Conservation (phyloP, 2,329 filamentous ascomycete species). For the Chaetomiaceae sp. region DNA sequence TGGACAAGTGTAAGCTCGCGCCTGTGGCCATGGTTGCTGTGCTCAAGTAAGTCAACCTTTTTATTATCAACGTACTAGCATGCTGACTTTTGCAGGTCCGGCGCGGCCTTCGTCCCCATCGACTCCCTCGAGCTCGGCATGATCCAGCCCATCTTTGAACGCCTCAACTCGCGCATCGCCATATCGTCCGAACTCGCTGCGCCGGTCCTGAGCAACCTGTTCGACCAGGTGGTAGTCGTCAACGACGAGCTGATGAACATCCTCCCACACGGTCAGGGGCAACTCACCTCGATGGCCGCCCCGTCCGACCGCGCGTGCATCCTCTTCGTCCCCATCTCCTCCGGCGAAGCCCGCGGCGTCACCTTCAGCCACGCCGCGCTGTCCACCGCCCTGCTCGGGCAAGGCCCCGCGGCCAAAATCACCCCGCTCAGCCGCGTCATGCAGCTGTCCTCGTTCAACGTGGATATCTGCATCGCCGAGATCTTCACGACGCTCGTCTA, state of each 20-base stretch:
- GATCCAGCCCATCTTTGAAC: constrained; percentile 37
- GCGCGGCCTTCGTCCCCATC: constrained; percentile 45
- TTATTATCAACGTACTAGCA: constrained; percentile 16
- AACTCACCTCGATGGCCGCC: constrained; percentile 24
- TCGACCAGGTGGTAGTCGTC: constrained; percentile 34
- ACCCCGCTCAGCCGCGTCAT: constrained; percentile 48
- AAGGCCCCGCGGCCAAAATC: constrained; percentile 46
- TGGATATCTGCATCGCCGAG: constrained; percentile 49
- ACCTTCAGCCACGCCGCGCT: constrained; percentile 56
- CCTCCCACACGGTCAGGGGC: constrained; percentile 21
- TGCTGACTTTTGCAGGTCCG: constrained; percentile 31
- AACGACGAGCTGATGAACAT: constrained; percentile 18
- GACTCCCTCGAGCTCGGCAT: constrained; percentile 39
- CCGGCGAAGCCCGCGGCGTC: constrained; percentile 52
- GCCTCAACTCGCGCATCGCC: constrained; percentile 39
- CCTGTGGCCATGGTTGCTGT: constrained; percentile 65
- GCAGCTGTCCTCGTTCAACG: constrained; percentile 51
- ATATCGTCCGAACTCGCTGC: constrained; percentile 39
- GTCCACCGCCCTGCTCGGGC: constrained; percentile 46
- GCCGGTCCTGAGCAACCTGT: constrained; percentile 34
- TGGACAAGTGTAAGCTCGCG: constrained; percentile 64
- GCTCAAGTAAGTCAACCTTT: constrained; percentile 48
- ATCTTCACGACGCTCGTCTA: constrained; percentile 48
- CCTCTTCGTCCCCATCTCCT: constrained; percentile 54
- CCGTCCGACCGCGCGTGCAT: constrained; percentile 51